Base-by-base conservation (phyloP, 768 basidiomycete genomes). In the Nidularia sp. region DNA sequence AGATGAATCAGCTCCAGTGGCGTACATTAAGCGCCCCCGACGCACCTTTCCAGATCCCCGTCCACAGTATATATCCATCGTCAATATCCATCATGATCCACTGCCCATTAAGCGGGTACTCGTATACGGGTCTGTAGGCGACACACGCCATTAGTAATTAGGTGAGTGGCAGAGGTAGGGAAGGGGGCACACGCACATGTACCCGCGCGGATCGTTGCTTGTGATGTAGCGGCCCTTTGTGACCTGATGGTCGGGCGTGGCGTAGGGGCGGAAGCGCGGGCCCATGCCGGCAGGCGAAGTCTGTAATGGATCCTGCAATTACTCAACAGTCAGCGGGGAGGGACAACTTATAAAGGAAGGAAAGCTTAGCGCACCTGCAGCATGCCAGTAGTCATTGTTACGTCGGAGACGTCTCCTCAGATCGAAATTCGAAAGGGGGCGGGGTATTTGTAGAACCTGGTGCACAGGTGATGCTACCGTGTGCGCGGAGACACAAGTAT, bases 61-160 rank as follows among this genome's bases (percentile, higher is more conserved):
- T 94, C 91, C 92, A 94, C 13, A 93, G 74, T 53, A 94, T 86
- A 65, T 91, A 93, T 2, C 92, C 92, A 64, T 93, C 91, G 65
- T 94, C 92, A 62, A 90, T 88, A 71, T 94, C 92, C 82, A 93
- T 91, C 92, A 94, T 93, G 62, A 94, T 90, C 88, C 90, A 92
- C 62, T 93, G 90, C 18, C 86, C 88, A 56, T 91, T 90, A 51
- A 94, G 75, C 1, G 89, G 90, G 60, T 93, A 94, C 65, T 94
- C 92, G 62, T 89, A 93, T 8, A 94, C 92, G 9, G 90, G 90
- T 50, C 91, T 82, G 54, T 34, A 9, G 18, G 48, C 5, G 6
- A n/a, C 13, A 12, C 7, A 39, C n/a, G n/a, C n/a, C n/a, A n/a
- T 52, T 36, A 57, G 51, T 22, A 56, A 41, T n/a, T 45, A 31